Base-by-base conservation (phyloP, 75 land plant species). In the Pseudotsuga menziesii region DNA sequence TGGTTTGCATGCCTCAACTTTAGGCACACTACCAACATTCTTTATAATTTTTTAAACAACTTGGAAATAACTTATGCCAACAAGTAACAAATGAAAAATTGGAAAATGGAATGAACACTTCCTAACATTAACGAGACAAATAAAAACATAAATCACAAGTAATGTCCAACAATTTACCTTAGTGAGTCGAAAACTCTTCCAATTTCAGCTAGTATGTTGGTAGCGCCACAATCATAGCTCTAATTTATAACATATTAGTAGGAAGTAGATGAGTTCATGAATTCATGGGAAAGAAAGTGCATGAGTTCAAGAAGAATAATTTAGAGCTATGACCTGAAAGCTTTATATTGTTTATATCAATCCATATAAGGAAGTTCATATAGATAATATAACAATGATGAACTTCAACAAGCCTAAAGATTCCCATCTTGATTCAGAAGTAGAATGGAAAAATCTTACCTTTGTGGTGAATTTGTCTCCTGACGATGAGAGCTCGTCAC, bases 161-260 rank as follows among this genome's bases (percentile, higher is more conserved):
- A 36, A 19, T 69, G 72, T 36, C 48, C 58, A 63, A 20, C 25
- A 23, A 78, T 81, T 48, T 84, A 97, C 99, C 85, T 97, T 61
- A 92, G 74, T 32, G 98, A 81, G 56, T 97, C 99, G 26, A 87
- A 83, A 54, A 89, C 75, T 66, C 91, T 97, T 32, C 99, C 99
- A 67, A 87, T 90, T 89, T 97, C 99, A 16, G 92, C 93, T 44
- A 97, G 84, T 98, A 97, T 97, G 79, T 86, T 64, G 39, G 99
- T n/a, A n/a, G n/a, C n/a, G n/a, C n/a, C n/a, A n/a, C n/a, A n/a
- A n/a, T 39, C 41, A 39, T 39, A 39, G 4, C 41, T 39, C 4
- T 39, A 39, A 39, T 39, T 39, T 4, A 4, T 3, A 4, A 39
- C 41, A 39, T 39, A 2, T 39, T 4, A 39, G 0, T 39, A 39